These are phyloP conservation scores for Alternaria consortialis DNA, from an alignment of 2,329 filamentous ascomycete genomes.

Conservation along the genomic window DNA sequence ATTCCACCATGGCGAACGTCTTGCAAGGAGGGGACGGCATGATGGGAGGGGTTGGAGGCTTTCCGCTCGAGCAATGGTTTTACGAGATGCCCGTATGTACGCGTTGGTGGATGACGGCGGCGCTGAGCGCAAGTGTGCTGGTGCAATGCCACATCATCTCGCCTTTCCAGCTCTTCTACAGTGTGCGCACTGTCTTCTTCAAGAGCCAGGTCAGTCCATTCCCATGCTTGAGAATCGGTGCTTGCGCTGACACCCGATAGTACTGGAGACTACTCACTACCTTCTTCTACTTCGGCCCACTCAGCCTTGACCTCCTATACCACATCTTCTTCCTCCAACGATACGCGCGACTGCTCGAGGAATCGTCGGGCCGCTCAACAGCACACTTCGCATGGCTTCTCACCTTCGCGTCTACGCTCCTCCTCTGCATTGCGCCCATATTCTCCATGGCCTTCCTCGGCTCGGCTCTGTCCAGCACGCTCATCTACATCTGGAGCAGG, in stretches of 20 bases:
- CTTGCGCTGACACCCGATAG: conserved; percentile 57
- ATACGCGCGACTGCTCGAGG: conserved; percentile 93
- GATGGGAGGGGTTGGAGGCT: conserved; percentile 64
- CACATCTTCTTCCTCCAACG: conserved; percentile 98
- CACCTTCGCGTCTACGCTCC: conserved; percentile 80
- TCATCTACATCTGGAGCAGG: conserved; percentile 98
- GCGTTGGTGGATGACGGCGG: conserved; percentile 95
- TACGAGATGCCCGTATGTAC: conserved; percentile 98
- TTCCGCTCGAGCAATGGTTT: conserved; percentile 97
- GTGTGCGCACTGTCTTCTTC: conserved; percentile 87
- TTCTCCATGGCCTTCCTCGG: conserved; percentile 94
- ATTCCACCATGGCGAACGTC: conserved; percentile 55
- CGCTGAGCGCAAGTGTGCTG: conserved; percentile 83
- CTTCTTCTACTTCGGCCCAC: conserved; percentile 96
- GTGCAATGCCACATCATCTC: conserved; percentile 94
- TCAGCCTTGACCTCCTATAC: conserved; percentile 93
- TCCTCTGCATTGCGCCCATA: conserved; percentile 83
- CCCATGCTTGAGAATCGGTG: not conserved
- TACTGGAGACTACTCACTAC: conserved; percentile 97
- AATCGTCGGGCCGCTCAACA: conserved; percentile 88
- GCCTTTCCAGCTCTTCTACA: conserved; percentile 97
- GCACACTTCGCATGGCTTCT: conserved; percentile 96
- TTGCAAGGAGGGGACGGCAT: conserved; percentile 54
- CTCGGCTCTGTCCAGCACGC: conserved; percentile 87
- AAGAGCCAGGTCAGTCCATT: conserved; percentile 79